phyloP scores from a whole-genome alignment of 805 yeast genomes.

The Candida maesae region DNA sequence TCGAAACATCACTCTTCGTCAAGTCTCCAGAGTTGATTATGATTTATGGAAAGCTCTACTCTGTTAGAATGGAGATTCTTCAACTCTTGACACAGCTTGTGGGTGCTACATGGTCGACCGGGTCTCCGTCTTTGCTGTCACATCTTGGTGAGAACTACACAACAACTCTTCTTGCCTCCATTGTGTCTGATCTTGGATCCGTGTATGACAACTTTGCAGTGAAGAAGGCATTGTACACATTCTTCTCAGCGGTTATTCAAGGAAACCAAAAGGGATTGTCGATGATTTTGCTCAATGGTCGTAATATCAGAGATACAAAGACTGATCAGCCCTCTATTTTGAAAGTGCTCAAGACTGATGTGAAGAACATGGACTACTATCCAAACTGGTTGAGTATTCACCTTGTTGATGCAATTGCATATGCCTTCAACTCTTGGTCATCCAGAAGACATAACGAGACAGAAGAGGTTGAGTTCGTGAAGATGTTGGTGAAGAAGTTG shows the following conservation, averaged over 20 bases:
- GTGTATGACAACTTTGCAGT: conserved; percentile 50
- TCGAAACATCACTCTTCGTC: conserved; percentile 59
- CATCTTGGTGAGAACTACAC: conserved; percentile 71
- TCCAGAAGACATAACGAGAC: conserved; percentile 45
- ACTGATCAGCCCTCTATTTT: conserved; percentile 41
- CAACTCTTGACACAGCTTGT: conserved; percentile 56
- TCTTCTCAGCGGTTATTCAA: conserved; percentile 63
- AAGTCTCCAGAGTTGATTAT: conserved; percentile 54
- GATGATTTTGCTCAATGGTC: conserved; percentile 61
- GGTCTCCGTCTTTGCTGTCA: conserved; percentile 76
- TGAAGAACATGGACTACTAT: conserved; percentile 45
- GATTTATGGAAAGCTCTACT: conserved; percentile 47
- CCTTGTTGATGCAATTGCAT: conserved; percentile 66
- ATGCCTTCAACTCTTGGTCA: conserved; percentile 78
- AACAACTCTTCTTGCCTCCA: conserved; percentile 50
- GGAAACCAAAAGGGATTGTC: conserved; percentile 79
- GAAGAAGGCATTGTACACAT: conserved; percentile 54
- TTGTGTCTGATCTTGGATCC: conserved; percentile 58
- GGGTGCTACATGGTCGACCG: conserved; percentile 50
- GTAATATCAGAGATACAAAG: conserved; percentile 24
- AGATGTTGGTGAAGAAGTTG: conserved; percentile 32
- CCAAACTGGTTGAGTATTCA: conserved; percentile 65
- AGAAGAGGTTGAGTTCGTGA: conserved; percentile 32
- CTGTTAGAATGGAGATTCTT: conserved; percentile 48
- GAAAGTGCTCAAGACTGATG: conserved; percentile 50